Evolutionary conservation across 495 filamentous ascomycete genomes (phyloP).

Genomic region (Trichoderma erinaceum): DNA sequence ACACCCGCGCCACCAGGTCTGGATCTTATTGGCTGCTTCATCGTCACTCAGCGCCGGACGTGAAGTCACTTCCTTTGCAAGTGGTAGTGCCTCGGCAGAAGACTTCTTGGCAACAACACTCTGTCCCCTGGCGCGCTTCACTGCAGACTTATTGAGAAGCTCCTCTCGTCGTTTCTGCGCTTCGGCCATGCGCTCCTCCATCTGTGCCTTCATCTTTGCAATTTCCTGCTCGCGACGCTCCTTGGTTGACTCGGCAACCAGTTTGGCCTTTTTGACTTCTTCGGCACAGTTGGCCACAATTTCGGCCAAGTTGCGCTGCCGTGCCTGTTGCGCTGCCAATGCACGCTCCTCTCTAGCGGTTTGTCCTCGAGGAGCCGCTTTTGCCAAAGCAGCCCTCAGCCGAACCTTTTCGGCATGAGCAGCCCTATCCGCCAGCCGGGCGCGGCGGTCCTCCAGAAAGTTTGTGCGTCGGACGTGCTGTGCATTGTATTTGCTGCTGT

Average conservation of each 20-base stretch:
- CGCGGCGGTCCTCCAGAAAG: slow-evolving; percentile 89
- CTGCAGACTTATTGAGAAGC: slow-evolving; percentile 50
- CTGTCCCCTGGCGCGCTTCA: slow-evolving; percentile 55
- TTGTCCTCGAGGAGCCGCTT: slow-evolving; percentile 58
- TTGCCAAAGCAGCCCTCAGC: slow-evolving; percentile 76
- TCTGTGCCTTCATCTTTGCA: slow-evolving; percentile 62
- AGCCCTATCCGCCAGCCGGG: slow-evolving; percentile 84
- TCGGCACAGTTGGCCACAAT: slow-evolving; percentile 92
- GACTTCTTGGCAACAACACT: slow-evolving; percentile 52
- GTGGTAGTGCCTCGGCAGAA: slow-evolving; percentile 44
- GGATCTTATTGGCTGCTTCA: slow-evolving; percentile 65
- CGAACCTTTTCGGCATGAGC: slow-evolving; percentile 97
- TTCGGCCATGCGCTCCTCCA: slow-evolving; percentile 85
- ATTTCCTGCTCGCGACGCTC: slow-evolving; percentile 85
- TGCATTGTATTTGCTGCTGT: slow-evolving; percentile 75
- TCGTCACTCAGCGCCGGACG: slow-evolving; percentile 53
- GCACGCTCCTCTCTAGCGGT: slow-evolving; percentile 73
- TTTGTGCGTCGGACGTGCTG: slow-evolving; percentile 87
- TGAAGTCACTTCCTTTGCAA: slow-evolving; percentile 46
- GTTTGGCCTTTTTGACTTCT: slow-evolving; percentile 91
- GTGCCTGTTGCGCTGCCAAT: slow-evolving; percentile 81
- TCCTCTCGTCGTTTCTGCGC: slow-evolving; percentile 69
- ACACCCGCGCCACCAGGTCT: slow-evolving; percentile 66
- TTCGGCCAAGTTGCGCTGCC: slow-evolving; percentile 86
- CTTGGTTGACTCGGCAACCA: slow-evolving; percentile 84